phyloP scores from a whole-genome alignment of 495 filamentous ascomycete species.

The Annulohypoxylon bovei region DNA sequence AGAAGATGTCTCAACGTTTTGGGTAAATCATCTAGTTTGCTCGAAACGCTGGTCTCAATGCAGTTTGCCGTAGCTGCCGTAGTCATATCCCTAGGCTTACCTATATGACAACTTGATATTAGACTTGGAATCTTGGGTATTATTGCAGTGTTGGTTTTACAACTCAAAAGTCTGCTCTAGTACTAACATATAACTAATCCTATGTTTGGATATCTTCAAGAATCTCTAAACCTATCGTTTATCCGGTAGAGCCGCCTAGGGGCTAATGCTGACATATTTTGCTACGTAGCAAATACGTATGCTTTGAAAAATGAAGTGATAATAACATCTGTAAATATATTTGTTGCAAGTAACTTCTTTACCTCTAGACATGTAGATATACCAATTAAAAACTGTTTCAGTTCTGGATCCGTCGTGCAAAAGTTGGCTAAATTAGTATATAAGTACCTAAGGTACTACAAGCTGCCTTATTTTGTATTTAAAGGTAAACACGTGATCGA shows the following conservation, averaged over 20 bases:
- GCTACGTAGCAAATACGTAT: slow-evolving; percentile 15
- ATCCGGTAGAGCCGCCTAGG: neutral
- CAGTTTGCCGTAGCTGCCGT: slow-evolving; percentile 21
- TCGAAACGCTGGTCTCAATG: slow-evolving; percentile 31
- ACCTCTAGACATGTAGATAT: neutral
- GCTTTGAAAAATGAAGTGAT: neutral
- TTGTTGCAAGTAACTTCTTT: neutral
- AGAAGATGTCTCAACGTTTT: slow-evolving; percentile 8
- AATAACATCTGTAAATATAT: neutral
- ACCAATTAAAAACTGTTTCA: slow-evolving; percentile 10
- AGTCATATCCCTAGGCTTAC: slow-evolving; percentile 14
- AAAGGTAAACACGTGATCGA: neutral
- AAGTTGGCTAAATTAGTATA: neutral
- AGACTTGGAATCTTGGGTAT: neutral
- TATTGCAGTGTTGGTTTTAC: slow-evolving; percentile 5
- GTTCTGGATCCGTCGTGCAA: neutral
- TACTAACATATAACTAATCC: neutral
- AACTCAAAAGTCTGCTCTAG: neutral
- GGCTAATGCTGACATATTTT: slow-evolving; percentile 26
- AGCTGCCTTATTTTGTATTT: neutral
- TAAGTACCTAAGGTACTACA: neutral
- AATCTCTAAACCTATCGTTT: neutral
- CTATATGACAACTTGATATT: neutral
- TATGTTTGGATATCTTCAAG: neutral
- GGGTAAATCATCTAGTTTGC: slow-evolving; percentile 26